These are phyloP conservation scores for Coemansia sp. DNA, from an alignment of 192 early-diverging fungal genomes.

Conservation along the genomic window DNA sequence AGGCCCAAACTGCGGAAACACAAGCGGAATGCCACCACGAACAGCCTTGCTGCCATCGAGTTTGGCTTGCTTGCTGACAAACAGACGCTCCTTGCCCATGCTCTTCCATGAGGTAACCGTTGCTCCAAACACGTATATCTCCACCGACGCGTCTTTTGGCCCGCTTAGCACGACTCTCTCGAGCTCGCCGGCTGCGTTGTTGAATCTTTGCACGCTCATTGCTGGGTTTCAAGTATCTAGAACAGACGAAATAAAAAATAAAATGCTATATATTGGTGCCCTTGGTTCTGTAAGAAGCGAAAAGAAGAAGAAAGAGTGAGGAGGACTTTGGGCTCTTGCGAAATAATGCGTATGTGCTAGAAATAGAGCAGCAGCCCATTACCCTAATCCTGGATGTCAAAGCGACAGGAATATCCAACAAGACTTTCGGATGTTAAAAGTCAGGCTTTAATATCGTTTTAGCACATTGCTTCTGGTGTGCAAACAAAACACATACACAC, in stretches of 20 bases:
- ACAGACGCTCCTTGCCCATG: constrained; percentile 76
- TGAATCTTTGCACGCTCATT: constrained; percentile 37
- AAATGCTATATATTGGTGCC: neutral
- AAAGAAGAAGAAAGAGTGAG: too few species aligned
- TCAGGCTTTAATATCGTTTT: too few species aligned
- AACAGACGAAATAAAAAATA: neutral
- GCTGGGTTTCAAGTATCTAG: neutral
- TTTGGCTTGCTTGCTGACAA: constrained; percentile 78
- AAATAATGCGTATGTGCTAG: too few species aligned
- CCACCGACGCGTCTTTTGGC: constrained; percentile 23
- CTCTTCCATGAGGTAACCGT: constrained; percentile 91
- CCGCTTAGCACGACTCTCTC: constrained; percentile 43
- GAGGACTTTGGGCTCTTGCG: too few species aligned
- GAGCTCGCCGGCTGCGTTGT: constrained; percentile 30
- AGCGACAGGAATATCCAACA: too few species aligned
- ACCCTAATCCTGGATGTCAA: too few species aligned
- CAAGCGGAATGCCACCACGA: constrained; percentile 74
- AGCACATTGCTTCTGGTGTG: too few species aligned
- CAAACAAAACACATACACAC: neutral
- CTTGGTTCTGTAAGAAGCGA: too few species aligned
- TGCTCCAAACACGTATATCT: constrained; percentile 67
- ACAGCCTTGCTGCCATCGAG: constrained; percentile 91
- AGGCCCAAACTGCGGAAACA: constrained; percentile 60
- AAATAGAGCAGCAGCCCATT: too few species aligned
- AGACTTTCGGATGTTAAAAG: too few species aligned